Percentiles rank a stretch among this genome's conserved stretches.
These are phyloP conservation scores for Leishmania braziliensis DNA, from an alignment of 208 protist species.

Conservation along the genomic window DNA sequence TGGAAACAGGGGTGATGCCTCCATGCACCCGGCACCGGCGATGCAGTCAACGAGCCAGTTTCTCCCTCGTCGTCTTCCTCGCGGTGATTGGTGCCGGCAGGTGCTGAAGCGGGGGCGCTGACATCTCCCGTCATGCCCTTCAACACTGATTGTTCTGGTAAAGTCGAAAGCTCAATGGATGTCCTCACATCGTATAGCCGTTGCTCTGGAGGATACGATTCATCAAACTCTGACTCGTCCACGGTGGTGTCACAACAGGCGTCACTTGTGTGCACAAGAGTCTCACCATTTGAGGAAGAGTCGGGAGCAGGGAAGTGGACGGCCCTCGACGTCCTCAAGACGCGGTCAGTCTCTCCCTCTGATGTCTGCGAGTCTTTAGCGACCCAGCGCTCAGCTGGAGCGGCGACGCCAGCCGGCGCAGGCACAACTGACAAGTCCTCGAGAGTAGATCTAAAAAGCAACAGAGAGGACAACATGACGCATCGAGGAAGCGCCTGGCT, in stretches of 20 bases:
- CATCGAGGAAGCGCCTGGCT: not conserved
- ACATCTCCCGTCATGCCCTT: not conserved
- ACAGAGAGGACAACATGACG: not conserved
- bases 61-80: not conserved
- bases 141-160: not conserved
- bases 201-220: not conserved
- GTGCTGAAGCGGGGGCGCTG: not conserved
- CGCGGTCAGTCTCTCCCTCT: not conserved
- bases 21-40: slow-evolving; percentile 8
- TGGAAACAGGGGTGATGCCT: slow-evolving; percentile 10
- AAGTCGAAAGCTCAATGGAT: slow-evolving; percentile 9
- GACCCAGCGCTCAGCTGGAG: not conserved
- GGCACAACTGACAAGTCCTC: not conserved
- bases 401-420: not conserved
- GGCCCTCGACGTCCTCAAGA: not conserved
- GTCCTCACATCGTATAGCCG: not conserved
- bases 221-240: not conserved
- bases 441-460: not conserved
- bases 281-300: slow-evolving; percentile 17
- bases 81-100: not conserved
- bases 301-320: not conserved
- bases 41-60: not conserved
- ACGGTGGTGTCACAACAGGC: not conserved
- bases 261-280: not conserved
- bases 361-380: not conserved